Base-by-base conservation (phyloP, 345 rosid genomes). In the Camelina hispida region DNA sequence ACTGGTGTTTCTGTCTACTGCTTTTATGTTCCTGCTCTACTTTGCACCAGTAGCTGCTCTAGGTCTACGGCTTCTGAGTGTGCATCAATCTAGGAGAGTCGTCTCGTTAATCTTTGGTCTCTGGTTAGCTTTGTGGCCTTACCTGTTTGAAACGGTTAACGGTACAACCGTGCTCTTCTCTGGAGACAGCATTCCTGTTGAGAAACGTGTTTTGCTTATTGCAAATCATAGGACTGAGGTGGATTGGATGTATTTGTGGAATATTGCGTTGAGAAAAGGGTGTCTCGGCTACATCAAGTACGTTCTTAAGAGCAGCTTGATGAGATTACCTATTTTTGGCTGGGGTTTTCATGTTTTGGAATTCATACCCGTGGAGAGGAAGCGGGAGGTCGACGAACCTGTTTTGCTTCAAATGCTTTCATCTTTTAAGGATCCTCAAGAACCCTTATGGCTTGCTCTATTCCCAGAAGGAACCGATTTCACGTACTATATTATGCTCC, bases 401-500 rank as follows among this genome's bases (percentile, higher is more conserved):
- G 80, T 84, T 28, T 50, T 89, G 83, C 78, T 64, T 42, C 84
- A 79, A 68, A 81, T 76, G 83, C 88, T 91, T 56, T 88, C 93
- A 2, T 84, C 86, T 69, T 86, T 91, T 77, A 80, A 83, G 65
- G 81, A 86, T 79, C 89, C 87, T 80, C 85, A 4, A 47, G 97
- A 89, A 68, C 89, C 91, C 20, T 83, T 91, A 38, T 91, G 97
- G 97, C 97, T 91, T 57, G 89, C 90, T 68, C 86, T 91, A 20
- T 91, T 91, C 83, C 97, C 97, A 0, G 93, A 91, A 82, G 97
- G 97, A 81, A 91, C 97, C 34, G 93, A 91, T 82, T 91, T 84
- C 78, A 86, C 91, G 96, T 91, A 85, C 51, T 66, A 71, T 71
- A 69, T 66, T 8, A 28, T 28, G 22, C 22, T 51, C 52, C 76